Conservation (phyloP, 2,329 filamentous ascomycete genomes). For the Fusarium sp. region DNA sequence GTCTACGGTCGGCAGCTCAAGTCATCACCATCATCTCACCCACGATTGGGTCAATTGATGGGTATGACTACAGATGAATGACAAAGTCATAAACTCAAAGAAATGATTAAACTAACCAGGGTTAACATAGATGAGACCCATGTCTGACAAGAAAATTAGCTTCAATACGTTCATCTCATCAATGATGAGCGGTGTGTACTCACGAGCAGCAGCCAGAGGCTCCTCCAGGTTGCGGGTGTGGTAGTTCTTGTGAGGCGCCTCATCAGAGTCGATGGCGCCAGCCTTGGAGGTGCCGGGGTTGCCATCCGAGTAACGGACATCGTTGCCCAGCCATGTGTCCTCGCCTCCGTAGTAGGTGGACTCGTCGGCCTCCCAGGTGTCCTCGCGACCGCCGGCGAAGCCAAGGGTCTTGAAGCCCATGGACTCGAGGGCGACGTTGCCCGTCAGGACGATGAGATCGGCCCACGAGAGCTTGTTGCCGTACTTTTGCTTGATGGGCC, state of each 20-base stretch:
- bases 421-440: constrained; percentile 83
- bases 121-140: constrained; percentile 82
- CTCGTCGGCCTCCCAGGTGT: constrained; percentile 83
- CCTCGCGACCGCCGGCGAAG: constrained; percentile 79
- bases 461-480: constrained; percentile 88
- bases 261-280: constrained; percentile 33
- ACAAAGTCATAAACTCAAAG: not conserved
- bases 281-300: constrained; percentile 43
- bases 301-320: constrained; percentile 74
- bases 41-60: not conserved
- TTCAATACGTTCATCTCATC: not conserved
- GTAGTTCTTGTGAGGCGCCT: constrained; percentile 21
- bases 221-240: constrained; percentile 65
- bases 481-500: constrained; percentile 88
- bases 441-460: constrained; percentile 78
- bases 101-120: constrained; percentile 55
- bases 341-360: constrained; percentile 84
- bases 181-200: constrained; percentile 64
- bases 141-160: not conserved
- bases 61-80: not conserved
- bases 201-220: constrained; percentile 76
- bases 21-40: not conserved
- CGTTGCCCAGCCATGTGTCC: constrained; percentile 78
- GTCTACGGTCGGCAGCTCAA: not conserved
- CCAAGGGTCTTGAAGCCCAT: constrained; percentile 84